Conservation (phyloP, 768 basidiomycete species). For the Tulasnella sp. region DNA sequence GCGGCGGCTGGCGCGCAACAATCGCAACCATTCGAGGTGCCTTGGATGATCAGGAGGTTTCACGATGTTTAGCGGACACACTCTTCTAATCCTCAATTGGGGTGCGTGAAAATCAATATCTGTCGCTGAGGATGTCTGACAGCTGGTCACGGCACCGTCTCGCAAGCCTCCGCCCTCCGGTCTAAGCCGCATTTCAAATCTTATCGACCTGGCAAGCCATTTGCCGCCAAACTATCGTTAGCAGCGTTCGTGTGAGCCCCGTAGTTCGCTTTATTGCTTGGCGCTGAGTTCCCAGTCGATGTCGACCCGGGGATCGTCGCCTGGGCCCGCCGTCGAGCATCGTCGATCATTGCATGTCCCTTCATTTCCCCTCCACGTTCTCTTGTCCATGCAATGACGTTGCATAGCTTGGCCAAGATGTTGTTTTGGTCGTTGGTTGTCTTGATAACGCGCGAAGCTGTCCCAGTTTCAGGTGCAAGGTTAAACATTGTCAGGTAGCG, state of each 20-base stretch:
- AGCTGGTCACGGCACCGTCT: background rate
- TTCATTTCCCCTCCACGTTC: no score
- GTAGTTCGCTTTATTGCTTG: no score
- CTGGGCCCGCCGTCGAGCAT: no score
- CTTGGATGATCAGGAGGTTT: background rate
- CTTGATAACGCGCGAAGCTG: no score
- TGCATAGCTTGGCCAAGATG: no score
- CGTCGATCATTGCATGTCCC: no score
- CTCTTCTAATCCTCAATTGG: background rate
- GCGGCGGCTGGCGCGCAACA: background rate
- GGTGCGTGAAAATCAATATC: background rate
- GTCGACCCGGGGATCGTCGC: no score
- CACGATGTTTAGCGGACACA: background rate
- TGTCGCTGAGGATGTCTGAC: background rate
- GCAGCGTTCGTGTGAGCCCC: background rate
- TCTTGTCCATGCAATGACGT: no score
- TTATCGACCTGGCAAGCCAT: background rate
- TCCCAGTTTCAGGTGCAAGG: no score
- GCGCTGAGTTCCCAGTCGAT: no score
- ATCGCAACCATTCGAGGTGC: background rate
- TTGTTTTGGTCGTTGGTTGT: no score
- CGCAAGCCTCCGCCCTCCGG: background rate
- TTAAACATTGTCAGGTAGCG: background rate
- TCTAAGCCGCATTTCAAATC: constrained; percentile 1
- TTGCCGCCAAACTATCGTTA: background rate